Evolutionary conservation across 306 rosid genomes (phyloP), one percentile per base, ranked within the genome.

Genomic region (Quercus suber): DNA sequence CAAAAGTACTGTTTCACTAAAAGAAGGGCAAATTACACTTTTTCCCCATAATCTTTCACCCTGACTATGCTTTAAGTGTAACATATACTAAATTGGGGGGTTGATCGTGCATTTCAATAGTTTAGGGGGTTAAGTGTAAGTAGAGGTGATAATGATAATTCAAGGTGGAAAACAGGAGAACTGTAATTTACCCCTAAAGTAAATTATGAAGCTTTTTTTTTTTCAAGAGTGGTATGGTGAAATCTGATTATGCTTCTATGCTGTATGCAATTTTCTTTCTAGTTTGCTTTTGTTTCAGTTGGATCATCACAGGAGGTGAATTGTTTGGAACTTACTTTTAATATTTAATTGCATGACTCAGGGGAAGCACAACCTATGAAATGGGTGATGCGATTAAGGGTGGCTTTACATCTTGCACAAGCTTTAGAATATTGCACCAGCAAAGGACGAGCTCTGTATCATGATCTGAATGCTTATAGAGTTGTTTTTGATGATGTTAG

Each of bases 281-380:
- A 19, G 19, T 23, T 67, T 67, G 72, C 51, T 35, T 67, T 21
- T 21, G 20, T 8, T 67, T 35, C 52, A 18, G 51, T 31, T 19
- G 72, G 52, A 19, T 28, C 37, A 63, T 63, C 37, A 13, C 37
- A 63, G 69, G 41, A 33, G 72, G 51, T 33, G 52, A 67, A 13
- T 69, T 71, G 52, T 30, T 58, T 23, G 68, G 71, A 71, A 56
- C 67, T 45, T 37, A 69, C 70, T 64, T n/a, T 76, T 67, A 55
- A 84, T 45, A 64, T 45, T 59, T 80, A 18, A 74, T 81, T 63
- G 69, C 81, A 56, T 81, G 73, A 37, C 83, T 51, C 73, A 94
- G 99, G 99, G 99, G 99, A 95, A 80, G 77, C 87, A 67, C 96
- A 91, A 82, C 99, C 99, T 15, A 91, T 95, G 97, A 90, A 88